Base-by-base conservation (phyloP, 1,284 basidiomycete species). In the Kwoniella shivajii region DNA sequence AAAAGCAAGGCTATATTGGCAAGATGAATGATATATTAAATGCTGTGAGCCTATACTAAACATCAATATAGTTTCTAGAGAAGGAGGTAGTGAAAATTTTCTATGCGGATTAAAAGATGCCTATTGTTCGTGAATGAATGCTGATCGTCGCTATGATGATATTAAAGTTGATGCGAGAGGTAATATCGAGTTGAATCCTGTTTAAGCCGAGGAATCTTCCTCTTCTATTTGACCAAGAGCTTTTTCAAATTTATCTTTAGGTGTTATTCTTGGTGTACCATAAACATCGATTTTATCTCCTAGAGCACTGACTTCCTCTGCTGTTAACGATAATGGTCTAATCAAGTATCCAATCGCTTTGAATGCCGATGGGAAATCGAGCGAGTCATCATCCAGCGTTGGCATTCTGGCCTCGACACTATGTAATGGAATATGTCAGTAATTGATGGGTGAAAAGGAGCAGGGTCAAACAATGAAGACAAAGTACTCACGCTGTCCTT, bases 321-420 rank as follows among this genome's bases (percentile, higher is more conserved):
- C 57, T 22, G 64, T 59, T 6, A 90, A 78, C 22, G 81, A 82
- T 20, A 88, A 81, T 41, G 84, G 86, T 71, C 85, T 86, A 57
- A 92, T 76, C 79, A 92, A 84, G 53, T 82, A 81, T 9, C 86
- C 90, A 73, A 92, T 86, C 50, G 87, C 84, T 59, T 84, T 78
- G 79, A 88, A 87, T 0, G 91, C 92, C 71, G 88, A 88, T 4
- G 93, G 93, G 58, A 88, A 89, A 74, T 97, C 92, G 68, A 93
- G 88, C 18, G 86, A 85, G 55, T 92, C 85, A 72, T 96, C 92
- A 69, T 92, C 90, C 64, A 96, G 81, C 59, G 87, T 78, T 73
- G 89, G 87, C 54, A 88, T 85, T 52, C 86, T 82, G 1, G 82
- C 80, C 56, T 77, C 76, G 76, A 93, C 84, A 16, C 88, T 88